Percentiles rank a stretch among this genome's conserved stretches.
Evolutionary conservation across 768 basidiomycete species (phyloP).

Genomic region (Boletus coccyginus): DNA sequence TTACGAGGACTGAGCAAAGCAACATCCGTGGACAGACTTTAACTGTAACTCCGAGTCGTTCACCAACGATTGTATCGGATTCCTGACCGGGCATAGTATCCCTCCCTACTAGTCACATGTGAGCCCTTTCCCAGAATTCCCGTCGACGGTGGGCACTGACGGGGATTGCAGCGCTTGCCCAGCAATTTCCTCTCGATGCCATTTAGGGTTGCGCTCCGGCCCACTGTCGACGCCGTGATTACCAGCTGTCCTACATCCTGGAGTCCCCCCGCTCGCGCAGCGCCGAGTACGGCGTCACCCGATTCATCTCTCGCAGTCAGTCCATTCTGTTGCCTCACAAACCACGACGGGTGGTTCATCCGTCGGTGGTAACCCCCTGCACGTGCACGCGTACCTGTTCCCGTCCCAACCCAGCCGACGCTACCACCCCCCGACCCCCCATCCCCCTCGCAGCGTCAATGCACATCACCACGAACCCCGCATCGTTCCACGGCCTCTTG

Average conservation of each 20-base stretch:
- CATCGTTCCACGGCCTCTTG: constrained; percentile 69
- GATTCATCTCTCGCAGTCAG: constrained; percentile 51
- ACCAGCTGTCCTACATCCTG: no score
- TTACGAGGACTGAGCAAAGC: neutral
- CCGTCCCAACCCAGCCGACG: constrained; percentile 20
- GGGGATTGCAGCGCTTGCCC: constrained; percentile 54
- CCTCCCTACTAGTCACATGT: constrained; percentile 79
- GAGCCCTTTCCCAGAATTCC: neutral
- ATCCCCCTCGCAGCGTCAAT: constrained; percentile 58
- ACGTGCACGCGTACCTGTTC: constrained; percentile 2
- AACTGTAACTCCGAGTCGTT: constrained; percentile 85
- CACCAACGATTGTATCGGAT: constrained; percentile 83
- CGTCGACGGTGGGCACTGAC: neutral
- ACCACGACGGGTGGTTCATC: constrained; percentile 35
- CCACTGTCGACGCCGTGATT: constrained; percentile 85
- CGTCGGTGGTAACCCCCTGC: neutral
- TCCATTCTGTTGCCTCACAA: constrained; percentile 56
- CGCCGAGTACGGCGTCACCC: constrained; percentile 31
- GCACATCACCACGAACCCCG: constrained; percentile 68
- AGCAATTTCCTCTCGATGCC: constrained; percentile 86
- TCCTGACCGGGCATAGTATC: constrained; percentile 80
- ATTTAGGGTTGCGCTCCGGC: constrained; percentile 80
- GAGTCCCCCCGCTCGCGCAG: constrained; percentile 30
- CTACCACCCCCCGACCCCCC: constrained; percentile 34
- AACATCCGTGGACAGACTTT: constrained; percentile 53